Conservation (phyloP, 208 protist genomes). For the Trypanosoma rangeli region DNA sequence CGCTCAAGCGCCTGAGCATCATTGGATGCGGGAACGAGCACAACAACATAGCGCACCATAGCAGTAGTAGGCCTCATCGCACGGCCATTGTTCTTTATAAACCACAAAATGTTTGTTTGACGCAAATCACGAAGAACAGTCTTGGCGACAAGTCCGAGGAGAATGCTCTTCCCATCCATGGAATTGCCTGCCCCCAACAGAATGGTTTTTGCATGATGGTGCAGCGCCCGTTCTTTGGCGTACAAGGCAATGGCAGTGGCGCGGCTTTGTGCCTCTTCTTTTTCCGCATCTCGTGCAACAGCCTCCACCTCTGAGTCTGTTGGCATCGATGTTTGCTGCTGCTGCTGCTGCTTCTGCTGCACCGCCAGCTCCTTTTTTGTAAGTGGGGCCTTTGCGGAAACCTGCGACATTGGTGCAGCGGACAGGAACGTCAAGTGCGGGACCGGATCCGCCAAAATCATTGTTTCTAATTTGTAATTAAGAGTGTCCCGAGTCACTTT, state of each 20-base stretch:
- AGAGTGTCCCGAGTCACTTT: conserved; percentile 60
- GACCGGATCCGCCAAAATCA: conserved; percentile 13
- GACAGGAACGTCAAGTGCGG: neutral
- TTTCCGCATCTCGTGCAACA: conserved; percentile 7
- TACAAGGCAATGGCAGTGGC: conserved; percentile 37
- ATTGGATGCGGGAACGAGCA: conserved; percentile 24
- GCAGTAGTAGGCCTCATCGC: conserved; percentile 42
- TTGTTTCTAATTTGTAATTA: conserved; percentile 77
- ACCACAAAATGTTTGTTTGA: conserved; percentile 39
- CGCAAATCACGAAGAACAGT: conserved; percentile 32
- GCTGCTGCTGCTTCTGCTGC: neutral
- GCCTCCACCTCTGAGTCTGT: conserved; percentile 16
- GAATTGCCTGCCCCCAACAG: conserved; percentile 60
- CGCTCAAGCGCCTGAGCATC: conserved; percentile 6
- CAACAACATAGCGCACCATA: conserved; percentile 40
- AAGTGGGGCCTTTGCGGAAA: neutral
- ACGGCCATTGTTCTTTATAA: conserved; percentile 64
- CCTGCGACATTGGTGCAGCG: neutral
- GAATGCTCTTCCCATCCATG: conserved; percentile 51
- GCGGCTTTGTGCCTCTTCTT: conserved; percentile 9
- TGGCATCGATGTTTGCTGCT: conserved; percentile 3
- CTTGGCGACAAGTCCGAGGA: conserved; percentile 39
- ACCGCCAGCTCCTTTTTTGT: conserved; percentile 4
- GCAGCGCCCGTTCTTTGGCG: conserved; percentile 26
- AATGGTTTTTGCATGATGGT: conserved; percentile 44